phyloP scores from a whole-genome alignment of 2,329 filamentous ascomycete species.

The Epichloe gansuensis region DNA sequence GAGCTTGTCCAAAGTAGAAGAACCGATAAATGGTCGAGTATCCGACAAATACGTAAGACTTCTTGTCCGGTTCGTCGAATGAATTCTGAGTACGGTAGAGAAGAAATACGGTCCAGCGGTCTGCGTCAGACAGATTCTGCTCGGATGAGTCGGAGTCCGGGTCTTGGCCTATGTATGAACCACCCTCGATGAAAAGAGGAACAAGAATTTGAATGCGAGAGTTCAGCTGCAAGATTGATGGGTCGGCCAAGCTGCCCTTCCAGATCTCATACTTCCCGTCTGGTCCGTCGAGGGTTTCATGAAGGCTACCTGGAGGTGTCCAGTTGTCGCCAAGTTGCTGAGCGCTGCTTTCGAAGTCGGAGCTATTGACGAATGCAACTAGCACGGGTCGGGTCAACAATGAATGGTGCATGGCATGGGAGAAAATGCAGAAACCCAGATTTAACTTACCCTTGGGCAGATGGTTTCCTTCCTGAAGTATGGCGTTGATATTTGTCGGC shows the following conservation, averaged over 20 bases:
- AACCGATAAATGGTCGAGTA: conserved; percentile 87
- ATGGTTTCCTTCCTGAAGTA: conserved; percentile 50
- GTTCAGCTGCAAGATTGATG: conserved; percentile 56
- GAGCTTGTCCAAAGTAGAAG: conserved; percentile 45
- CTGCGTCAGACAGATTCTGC: conserved; percentile 54
- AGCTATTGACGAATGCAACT: conserved; percentile 55
- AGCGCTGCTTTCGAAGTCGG: conserved; percentile 50
- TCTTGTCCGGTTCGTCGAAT: conserved; percentile 27
- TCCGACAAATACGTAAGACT: conserved; percentile 70
- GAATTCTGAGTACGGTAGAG: conserved; percentile 54
- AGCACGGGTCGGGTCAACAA: conserved; percentile 3
- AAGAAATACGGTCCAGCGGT: conserved; percentile 88
- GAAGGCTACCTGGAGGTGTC: conserved; percentile 63
- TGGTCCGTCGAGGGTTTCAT: conserved; percentile 48
- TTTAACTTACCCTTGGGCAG: conserved; percentile 46
- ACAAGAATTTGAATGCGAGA: conserved; percentile 73
- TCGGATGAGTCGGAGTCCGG: conserved; percentile 43
- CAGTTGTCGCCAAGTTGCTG: conserved; percentile 30
- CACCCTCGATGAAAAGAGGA: conserved; percentile 84
- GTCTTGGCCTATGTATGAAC: conserved; percentile 52
- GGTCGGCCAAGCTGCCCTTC: conserved; percentile 61
- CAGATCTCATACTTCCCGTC: conserved; percentile 70
- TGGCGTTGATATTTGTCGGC: conserved; percentile 54
- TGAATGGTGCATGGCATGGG: not conserved
- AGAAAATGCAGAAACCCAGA: conserved; percentile 3